Base-by-base conservation (phyloP, 306 rosid species). In the Fragaria nilgerrensis region DNA sequence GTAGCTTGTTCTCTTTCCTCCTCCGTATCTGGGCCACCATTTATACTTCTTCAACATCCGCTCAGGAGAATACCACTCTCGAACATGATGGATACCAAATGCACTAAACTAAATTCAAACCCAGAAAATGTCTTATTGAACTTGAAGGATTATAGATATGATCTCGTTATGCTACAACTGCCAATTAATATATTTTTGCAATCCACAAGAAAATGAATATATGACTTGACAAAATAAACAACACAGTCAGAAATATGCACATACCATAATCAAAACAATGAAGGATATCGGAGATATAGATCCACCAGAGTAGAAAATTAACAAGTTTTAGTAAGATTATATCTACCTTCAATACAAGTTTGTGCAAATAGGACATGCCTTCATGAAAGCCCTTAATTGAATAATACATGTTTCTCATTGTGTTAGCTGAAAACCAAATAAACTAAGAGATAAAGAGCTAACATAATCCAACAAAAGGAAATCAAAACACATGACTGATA, bases 21-120 rank as follows among this genome's bases (percentile, higher is more conserved):
- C 8, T 5, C 2, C 5, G 7, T 0, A 17, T 16, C 11, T 45
- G 0, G 11, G 49, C 4, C 0, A 11, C 49, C 49, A 17, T n/a
- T n/a, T n/a, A n/a, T 50, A 50, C 22, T 50, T 19, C 2, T 0
- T 1, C 49, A 45, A 45, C 13, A 50, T 4, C 22, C 22, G n/a
- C 2, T 1, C 3, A 50, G 0, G n/a, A 50, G 56, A 50, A 50
- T 50, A 50, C n/a, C 56, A 17, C 19, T 16, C 8, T 19, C 6
- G 0, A 4, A 55, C 62, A 55, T 14, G 27, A 22, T 9, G 25
- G 14, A 55, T n/a, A 41, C 9, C 44, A 41, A 41, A 5, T 41
- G 44, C 44, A 8, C 9, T 41, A 0, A 41, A 41, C 10, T 41
- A 41, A 41, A 0, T 41, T 41, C 44, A 41, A 1, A 5, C 44